phyloP scores from a whole-genome alignment of 345 rosid genomes.

The Bruguiera gymnorhiza region DNA sequence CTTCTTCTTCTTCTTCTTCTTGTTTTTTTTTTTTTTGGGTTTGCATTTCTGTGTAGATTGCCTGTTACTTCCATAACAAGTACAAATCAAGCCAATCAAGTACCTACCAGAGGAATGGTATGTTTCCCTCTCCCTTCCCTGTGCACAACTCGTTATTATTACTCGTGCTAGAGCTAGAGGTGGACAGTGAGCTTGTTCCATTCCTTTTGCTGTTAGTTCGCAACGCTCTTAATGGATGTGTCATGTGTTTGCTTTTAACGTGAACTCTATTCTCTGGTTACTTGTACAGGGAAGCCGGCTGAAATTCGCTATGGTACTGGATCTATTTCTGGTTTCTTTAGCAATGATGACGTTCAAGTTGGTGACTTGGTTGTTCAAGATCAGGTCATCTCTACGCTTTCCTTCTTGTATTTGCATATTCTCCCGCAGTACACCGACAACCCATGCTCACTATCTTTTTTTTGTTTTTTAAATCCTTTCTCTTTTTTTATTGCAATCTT shows the following conservation, averaged over 20 bases:
- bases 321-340: constrained; percentile 31
- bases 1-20: no score
- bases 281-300: constrained; percentile 24
- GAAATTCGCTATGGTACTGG: constrained; percentile 30
- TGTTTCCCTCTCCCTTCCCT: background rate
- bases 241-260: no score
- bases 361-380: constrained; percentile 27
- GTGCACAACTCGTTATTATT: no score
- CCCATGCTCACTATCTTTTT: background rate
- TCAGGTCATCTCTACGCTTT: constrained; percentile 18
- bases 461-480: no score
- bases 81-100: constrained; percentile 33
- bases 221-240: no score
- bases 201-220: no score
- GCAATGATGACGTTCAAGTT: constrained; percentile 21
- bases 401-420: background rate
- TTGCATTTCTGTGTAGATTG: constrained; percentile 9
- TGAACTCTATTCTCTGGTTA: background rate
- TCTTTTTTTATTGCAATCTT: background rate
- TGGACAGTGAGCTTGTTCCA: no score
- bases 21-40: background rate
- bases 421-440: background rate
- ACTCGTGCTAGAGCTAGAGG: no score
- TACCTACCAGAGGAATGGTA: constrained; percentile 35
- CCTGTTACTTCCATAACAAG: constrained; percentile 35